Percentiles rank a stretch among this genome's conserved stretches.
These are phyloP conservation scores for Lobosporangium transversale DNA, from an alignment of 192 early-diverging fungal species.

Conservation along the genomic window DNA sequence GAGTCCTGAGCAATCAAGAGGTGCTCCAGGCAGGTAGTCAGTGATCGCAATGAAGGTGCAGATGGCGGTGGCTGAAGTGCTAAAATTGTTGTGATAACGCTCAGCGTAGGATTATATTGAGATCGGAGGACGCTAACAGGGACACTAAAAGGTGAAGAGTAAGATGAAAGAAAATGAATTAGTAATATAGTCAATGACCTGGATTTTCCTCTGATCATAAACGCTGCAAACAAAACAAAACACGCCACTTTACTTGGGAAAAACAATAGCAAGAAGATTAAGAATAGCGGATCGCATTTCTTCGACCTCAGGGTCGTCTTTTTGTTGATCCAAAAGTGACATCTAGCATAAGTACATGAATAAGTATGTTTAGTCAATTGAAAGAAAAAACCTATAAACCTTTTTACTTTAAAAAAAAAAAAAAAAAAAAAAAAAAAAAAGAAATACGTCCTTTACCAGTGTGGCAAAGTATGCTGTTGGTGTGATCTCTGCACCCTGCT, in stretches of 20 bases:
- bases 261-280: constrained; percentile 85
- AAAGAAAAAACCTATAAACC: too few species aligned
- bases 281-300: constrained; percentile 68
- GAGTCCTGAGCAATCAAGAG: constrained; percentile 84
- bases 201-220: neutral
- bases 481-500: constrained; percentile 72
- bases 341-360: constrained; percentile 44
- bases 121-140: constrained; percentile 64
- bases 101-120: constrained; percentile 70
- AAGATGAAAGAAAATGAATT: neutral
- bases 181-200: too few species aligned
- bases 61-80: constrained; percentile 73
- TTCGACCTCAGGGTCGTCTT: constrained; percentile 50
- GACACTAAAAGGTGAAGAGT: constrained; percentile 56
- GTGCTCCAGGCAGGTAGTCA: constrained; percentile 80
- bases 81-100: constrained; percentile 70
- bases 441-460: constrained; percentile 60
- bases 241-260: constrained; percentile 59
- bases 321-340: constrained; percentile 65
- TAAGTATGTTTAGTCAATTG: too few species aligned
- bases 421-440: too few species aligned
- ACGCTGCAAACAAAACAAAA: neutral
- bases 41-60: constrained; percentile 77
- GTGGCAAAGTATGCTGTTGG: constrained; percentile 93
- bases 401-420: too few species aligned